These are phyloP conservation scores for Babesia gibsoni DNA, from an alignment of 169 alveolate species.

Conservation along the genomic window DNA sequence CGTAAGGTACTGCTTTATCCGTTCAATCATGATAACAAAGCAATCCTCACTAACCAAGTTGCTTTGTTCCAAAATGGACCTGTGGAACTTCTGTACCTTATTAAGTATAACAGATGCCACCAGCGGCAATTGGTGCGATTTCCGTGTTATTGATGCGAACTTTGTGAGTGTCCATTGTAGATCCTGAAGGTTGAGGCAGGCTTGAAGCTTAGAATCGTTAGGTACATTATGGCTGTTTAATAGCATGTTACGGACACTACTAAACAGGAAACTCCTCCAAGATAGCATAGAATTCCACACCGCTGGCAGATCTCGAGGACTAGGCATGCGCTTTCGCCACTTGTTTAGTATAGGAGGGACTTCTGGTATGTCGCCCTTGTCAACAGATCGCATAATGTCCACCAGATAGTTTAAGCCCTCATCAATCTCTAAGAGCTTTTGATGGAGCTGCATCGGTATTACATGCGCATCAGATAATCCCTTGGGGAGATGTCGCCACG, in stretches of 20 bases:
- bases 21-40: constrained; percentile 37
- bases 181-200: constrained; percentile 51
- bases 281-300: constrained; percentile 67
- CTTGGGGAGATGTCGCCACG: constrained; percentile 41
- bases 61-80: constrained; percentile 11
- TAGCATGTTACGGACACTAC: constrained; percentile 23
- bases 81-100: constrained; percentile 66
- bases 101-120: constrained; percentile 68
- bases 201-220: constrained; percentile 1
- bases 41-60: constrained; percentile 48
- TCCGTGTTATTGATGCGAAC: constrained; percentile 71
- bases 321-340: constrained; percentile 72
- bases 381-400: background rate
- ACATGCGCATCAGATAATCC: constrained; percentile 33
- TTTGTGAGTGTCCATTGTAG: constrained; percentile 73
- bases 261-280: constrained; percentile 68
- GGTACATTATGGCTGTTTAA: constrained; percentile 1
- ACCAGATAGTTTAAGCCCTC: constrained; percentile 53
- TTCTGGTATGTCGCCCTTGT: constrained; percentile 3
- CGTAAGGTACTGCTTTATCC: constrained; percentile 61
- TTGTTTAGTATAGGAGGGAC: constrained; percentile 41
- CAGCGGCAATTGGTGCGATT: constrained; percentile 69
- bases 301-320: constrained; percentile 59
- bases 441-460: constrained; percentile 32
- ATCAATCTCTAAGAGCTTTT: constrained; percentile 31